phyloP scores from a whole-genome alignment of 371 early-diverging fungal species.

The Entomophthora muscae region DNA sequence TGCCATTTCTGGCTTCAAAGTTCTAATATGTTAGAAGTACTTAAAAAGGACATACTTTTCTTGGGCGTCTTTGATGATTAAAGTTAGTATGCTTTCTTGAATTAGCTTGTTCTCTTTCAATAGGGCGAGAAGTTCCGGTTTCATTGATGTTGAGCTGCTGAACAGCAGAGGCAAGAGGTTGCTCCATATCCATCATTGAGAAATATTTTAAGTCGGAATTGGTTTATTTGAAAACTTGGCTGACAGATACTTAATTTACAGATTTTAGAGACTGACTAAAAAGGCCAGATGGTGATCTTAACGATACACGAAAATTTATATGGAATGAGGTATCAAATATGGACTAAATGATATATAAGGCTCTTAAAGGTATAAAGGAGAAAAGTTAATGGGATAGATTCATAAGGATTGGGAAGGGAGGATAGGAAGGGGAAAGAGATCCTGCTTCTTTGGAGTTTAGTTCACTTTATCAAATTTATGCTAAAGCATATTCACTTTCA shows the following conservation, averaged over 20 bases:
- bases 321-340: background rate
- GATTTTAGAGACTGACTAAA: background rate
- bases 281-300: background rate
- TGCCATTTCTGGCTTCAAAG: background rate
- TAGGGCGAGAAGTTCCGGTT: background rate
- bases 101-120: background rate
- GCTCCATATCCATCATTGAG: background rate
- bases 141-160: background rate
- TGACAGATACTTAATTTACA: background rate
- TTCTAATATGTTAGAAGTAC: background rate
- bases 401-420: background rate
- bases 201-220: background rate
- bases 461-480: too few species aligned
- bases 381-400: background rate
- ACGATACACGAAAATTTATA: background rate
- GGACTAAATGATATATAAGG: background rate
- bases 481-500: too few species aligned
- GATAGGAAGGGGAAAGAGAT: background rate
- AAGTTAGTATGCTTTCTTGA: background rate
- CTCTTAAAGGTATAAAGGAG: background rate
- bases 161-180: background rate
- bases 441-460: background rate
- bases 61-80: background rate
- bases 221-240: background rate
- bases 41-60: background rate